Evolutionary conservation across 2,329 filamentous ascomycete species (phyloP).

Genomic region (Calonectria hongkongensis): DNA sequence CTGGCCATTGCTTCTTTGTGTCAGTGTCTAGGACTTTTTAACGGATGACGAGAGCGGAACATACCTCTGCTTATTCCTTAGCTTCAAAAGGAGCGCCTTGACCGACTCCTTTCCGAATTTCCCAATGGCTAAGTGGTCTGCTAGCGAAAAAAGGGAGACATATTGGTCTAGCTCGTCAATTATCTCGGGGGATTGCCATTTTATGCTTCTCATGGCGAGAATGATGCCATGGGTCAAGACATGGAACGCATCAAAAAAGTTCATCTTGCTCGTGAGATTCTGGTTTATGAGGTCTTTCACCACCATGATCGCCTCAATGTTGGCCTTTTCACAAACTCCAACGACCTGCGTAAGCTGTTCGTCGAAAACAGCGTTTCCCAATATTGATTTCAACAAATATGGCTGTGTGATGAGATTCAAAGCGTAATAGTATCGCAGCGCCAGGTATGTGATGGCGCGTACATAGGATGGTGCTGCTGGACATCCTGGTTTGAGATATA

Average conservation of each 20-base stretch:
- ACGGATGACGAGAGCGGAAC: neutral
- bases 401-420: constrained; percentile 3
- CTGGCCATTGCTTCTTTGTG: neutral
- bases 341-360: neutral
- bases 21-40: neutral
- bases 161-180: constrained; percentile 5
- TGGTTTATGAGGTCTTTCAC: neutral
- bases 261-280: constrained; percentile 2
- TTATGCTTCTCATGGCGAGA: constrained; percentile 10
- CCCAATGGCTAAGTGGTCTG: constrained; percentile 6
- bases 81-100: neutral
- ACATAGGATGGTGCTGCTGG: constrained; percentile 3
- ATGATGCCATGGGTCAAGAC: neutral
- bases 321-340: neutral
- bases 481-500: constrained; percentile 12
- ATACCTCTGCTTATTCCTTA: constrained; percentile 5
- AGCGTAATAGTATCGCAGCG: neutral
- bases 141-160: neutral
- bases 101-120: constrained; percentile 15
- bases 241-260: constrained; percentile 16
- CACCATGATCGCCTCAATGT: neutral
- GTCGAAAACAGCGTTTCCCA: neutral
- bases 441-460: constrained; percentile 1
- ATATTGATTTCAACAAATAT: constrained; percentile 1
- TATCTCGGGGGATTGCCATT: neutral